These are phyloP conservation scores for Alternaria postmessia DNA, from an alignment of 2,329 filamentous ascomycete species.

Conservation along the genomic window DNA sequence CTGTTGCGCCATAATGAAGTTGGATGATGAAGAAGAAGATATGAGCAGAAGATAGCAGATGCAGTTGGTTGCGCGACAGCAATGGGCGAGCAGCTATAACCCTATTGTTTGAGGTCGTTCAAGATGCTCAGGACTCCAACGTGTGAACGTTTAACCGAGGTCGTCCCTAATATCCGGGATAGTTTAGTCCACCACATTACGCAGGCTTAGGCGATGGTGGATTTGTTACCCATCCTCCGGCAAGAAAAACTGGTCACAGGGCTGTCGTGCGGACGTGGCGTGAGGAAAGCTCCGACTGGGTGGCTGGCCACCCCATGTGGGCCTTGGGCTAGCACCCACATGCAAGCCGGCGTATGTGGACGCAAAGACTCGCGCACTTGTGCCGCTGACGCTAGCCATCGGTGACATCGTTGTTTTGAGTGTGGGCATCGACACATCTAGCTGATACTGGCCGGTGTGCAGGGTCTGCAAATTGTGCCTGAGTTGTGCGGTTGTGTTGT, in stretches of 20 bases:
- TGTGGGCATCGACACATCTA: conserved; percentile 14
- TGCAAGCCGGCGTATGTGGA: conserved; percentile 28
- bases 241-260: conserved; percentile 7
- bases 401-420: conserved; percentile 30
- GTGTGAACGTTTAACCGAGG: conserved; percentile 36
- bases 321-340: conserved; percentile 25
- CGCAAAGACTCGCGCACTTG: conserved; percentile 7
- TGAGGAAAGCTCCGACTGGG: conserved; percentile 30
- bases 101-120: conserved; percentile 18
- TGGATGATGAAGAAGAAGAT: background rate
- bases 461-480: conserved; percentile 18
- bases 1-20: conserved; percentile 30
- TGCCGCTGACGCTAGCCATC: conserved; percentile 23
- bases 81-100: conserved; percentile 6
- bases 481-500: conserved; percentile 9
- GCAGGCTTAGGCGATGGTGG: conserved; percentile 30
- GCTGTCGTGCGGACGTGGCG: conserved; percentile 6
- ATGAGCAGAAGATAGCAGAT: conserved; percentile 7
- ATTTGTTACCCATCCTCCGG: conserved; percentile 23
- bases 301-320: conserved; percentile 36
- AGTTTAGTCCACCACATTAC: conserved; percentile 27
- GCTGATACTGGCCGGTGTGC: conserved; percentile 22
- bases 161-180: conserved; percentile 21
- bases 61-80: background rate
- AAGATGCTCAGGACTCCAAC: conserved; percentile 9